Percentiles rank a stretch among this genome's conserved stretches.
Evolutionary conservation across 1,139 yeast genomes (phyloP).

Genomic region (Suhomyces bolitotheri): DNA sequence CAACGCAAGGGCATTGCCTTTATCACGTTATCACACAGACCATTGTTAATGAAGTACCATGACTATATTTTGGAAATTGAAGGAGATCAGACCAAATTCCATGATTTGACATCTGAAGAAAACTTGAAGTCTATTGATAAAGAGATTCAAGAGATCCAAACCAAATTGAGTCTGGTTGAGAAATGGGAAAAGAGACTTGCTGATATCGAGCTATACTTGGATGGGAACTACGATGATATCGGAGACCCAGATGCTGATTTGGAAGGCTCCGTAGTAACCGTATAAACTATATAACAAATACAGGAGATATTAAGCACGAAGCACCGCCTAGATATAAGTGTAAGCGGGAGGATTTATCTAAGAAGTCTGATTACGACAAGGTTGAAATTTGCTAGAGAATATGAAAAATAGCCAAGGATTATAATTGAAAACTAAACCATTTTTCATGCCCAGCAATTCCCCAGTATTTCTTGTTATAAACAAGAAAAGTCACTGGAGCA

Average conservation of each 20-base stretch:
- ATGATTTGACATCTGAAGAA: conserved; percentile 57
- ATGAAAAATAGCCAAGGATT: no score
- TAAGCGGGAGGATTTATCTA: no score
- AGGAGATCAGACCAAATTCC: conserved; percentile 43
- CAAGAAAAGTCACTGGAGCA: no score
- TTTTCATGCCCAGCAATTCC: no score
- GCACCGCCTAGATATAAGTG: conserved; percentile 3
- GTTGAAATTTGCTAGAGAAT: no score
- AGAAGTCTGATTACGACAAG: no score
- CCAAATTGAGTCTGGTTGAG: conserved; percentile 52
- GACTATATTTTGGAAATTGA: conserved; percentile 69
- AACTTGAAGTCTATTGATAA: conserved; percentile 62
- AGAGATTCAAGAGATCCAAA: conserved; percentile 62
- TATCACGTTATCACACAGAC: conserved; percentile 84
- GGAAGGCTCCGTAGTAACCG: conserved; percentile 3
- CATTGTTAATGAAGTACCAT: conserved; percentile 82
- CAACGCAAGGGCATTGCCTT: conserved; percentile 71
- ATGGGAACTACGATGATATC: conserved; percentile 33
- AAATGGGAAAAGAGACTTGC: conserved; percentile 53
- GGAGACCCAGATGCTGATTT: conserved; percentile 7
- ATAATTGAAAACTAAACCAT: no score
- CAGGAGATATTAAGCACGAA: no score
- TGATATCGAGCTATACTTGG: conserved; percentile 44
- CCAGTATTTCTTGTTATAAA: no score
- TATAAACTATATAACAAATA: no score